phyloP scores from a whole-genome alignment of 129 eudicot genomes.

The Glebionis coronaria region DNA sequence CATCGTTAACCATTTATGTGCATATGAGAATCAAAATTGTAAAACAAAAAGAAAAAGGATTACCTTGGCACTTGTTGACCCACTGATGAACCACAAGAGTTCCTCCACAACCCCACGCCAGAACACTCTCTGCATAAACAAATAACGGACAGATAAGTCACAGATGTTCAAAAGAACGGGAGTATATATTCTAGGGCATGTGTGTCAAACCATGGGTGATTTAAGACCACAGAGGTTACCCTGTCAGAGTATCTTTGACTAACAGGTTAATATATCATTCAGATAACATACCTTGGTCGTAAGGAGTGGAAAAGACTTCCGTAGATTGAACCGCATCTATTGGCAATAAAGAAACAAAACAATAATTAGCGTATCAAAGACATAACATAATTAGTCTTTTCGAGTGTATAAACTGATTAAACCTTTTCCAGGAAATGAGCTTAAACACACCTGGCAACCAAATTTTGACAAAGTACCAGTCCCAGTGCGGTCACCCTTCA shows the following conservation, averaged over 20 bases:
- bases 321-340: slow-evolving; percentile 27
- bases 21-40: background rate
- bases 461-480: slow-evolving; percentile 86
- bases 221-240: background rate
- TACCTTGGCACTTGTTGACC: slow-evolving; percentile 73
- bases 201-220: background rate
- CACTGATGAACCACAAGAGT: slow-evolving; percentile 96
- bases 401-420: background rate
- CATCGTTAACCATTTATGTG: background rate
- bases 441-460: slow-evolving; percentile 77
- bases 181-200: background rate
- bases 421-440: background rate
- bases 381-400: slow-evolving; percentile 3
- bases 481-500: slow-evolving; percentile 79
- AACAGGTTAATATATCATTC: background rate
- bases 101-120: slow-evolving; percentile 99
- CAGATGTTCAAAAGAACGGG: background rate
- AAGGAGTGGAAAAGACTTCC: slow-evolving; percentile 76
- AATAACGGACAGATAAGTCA: slow-evolving; percentile 5
- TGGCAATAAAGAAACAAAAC: slow-evolving; percentile 1
- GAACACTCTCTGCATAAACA: slow-evolving; percentile 64
- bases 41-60: too few relatives aligned
- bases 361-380: background rate
- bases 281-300: slow-evolving; percentile 70
- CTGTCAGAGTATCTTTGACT: background rate